phyloP scores from a whole-genome alignment of 768 basidiomycete species.

The Mycena maculata region DNA sequence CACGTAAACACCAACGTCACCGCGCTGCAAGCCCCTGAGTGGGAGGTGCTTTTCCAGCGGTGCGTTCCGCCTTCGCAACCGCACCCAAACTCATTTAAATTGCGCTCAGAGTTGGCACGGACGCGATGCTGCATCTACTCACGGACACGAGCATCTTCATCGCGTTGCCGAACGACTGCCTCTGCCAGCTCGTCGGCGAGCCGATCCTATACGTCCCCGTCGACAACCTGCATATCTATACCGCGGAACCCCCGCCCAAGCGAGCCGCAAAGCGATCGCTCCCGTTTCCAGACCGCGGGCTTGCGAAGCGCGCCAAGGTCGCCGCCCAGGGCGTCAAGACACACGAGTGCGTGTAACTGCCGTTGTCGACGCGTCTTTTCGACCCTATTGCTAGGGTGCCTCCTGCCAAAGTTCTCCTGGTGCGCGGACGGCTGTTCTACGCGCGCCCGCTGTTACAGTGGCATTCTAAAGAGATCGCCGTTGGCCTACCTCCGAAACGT shows the following conservation, averaged over 20 bases:
- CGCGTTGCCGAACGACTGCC: slow-evolving; percentile 83
- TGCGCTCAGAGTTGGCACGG: slow-evolving; percentile 75
- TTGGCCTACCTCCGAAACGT: slow-evolving; percentile 81
- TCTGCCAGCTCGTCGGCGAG: slow-evolving; percentile 84
- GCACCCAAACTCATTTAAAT: not conserved
- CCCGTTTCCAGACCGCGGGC: slow-evolving; percentile 27
- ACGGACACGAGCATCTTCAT: slow-evolving; percentile 80
- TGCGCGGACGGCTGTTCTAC: slow-evolving; percentile 75
- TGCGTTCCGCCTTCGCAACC: slow-evolving; percentile 39
- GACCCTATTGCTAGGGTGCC: slow-evolving; percentile 7
- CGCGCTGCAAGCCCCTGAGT: slow-evolving; percentile 71
- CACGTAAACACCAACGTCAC: slow-evolving; percentile 83
- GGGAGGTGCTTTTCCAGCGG: slow-evolving; percentile 75
- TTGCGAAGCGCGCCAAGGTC: slow-evolving; percentile 45
- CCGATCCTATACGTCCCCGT: slow-evolving; percentile 60
- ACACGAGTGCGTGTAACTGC: slow-evolving; percentile 16
- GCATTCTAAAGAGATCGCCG: slow-evolving; percentile 58
- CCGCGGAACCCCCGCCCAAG: slow-evolving; percentile 24
- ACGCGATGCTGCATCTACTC: slow-evolving; percentile 82
- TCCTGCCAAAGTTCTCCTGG: slow-evolving; percentile 54
- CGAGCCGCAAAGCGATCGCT: slow-evolving; percentile 20
- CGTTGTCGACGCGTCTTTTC: not conserved
- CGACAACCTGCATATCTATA: slow-evolving; percentile 39
- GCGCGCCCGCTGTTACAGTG: slow-evolving; percentile 66
- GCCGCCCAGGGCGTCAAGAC: not conserved